Conservation (phyloP, 148 eudicot species). For the Cornus controversa region DNA sequence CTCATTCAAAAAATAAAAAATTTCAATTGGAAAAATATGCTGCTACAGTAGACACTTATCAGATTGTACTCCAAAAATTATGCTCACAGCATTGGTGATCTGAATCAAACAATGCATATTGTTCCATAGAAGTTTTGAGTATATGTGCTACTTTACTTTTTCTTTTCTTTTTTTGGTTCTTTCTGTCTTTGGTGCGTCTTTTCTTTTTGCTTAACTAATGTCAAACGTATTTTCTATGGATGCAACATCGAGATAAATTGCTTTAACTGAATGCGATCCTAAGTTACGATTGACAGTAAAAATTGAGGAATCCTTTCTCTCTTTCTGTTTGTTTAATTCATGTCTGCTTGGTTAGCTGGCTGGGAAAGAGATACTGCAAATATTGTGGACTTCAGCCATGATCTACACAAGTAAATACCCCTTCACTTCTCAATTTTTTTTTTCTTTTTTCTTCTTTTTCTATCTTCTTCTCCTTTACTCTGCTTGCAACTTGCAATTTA, state of each 20-base stretch:
- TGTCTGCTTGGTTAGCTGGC: background rate
- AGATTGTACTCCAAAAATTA: background rate
- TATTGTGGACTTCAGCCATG: background rate
- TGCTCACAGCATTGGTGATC: background rate
- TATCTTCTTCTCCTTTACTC: background rate
- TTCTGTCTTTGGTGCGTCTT: background rate
- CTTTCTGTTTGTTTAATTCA: background rate
- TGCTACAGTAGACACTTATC: background rate
- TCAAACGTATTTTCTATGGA: background rate
- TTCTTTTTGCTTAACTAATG: background rate
- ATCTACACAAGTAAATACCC: background rate
- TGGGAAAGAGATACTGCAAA: background rate
- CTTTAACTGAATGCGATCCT: background rate
- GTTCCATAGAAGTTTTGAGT: background rate
- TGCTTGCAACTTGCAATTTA: background rate
- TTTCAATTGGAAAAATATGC: background rate
- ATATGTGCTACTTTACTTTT: background rate
- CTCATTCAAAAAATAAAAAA: constrained; percentile 4
- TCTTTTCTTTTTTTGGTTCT: background rate
- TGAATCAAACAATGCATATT: background rate
- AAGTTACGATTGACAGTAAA: background rate
- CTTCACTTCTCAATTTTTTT: background rate
- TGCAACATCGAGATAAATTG: background rate
- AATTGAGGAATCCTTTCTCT: background rate
- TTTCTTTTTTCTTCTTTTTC: background rate